A percentile compares a stretch with the other conserved stretches of the same genome.
Evolutionary conservation across 108 stramenopile species (phyloP).

Genomic region (Nitzschia sp.): DNA sequence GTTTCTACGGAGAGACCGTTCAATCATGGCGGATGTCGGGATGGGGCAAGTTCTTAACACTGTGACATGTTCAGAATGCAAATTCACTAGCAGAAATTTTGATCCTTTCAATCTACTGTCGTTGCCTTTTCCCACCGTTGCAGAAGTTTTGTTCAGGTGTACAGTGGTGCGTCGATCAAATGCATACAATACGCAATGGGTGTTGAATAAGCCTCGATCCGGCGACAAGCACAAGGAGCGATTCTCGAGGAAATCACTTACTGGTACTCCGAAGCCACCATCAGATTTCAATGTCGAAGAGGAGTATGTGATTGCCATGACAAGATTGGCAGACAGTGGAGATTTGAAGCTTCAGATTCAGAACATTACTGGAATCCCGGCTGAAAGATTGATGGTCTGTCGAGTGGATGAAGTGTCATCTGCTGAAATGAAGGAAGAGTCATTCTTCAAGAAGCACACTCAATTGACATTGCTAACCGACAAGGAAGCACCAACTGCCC

Average conservation of each 20-base stretch:
- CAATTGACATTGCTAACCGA: constrained; percentile 65
- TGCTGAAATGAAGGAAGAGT: constrained; percentile 39
- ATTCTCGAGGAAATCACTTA: constrained; percentile 21
- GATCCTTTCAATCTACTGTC: constrained; percentile 93
- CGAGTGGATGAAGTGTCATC: constrained; percentile 53
- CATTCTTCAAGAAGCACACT: constrained; percentile 37
- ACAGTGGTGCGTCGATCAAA: constrained; percentile 76
- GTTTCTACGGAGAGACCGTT: constrained; percentile 75
- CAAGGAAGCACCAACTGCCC: constrained; percentile 81
- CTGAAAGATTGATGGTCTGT: constrained; percentile 51
- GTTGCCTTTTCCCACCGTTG: constrained; percentile 87
- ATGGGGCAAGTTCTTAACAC: constrained; percentile 85
- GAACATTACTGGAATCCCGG: constrained; percentile 71
- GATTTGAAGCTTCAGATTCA: constrained; percentile 80
- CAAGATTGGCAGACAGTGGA: constrained; percentile 76
- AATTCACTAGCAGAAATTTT: constrained; percentile 81
- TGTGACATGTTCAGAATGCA: constrained; percentile 82
- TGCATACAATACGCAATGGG: constrained; percentile 62
- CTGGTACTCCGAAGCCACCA: constrained; percentile 44
- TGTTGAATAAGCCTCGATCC: constrained; percentile 47
- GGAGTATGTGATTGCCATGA: constrained; percentile 76
- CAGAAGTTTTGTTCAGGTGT: constrained; percentile 81
- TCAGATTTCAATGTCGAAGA: constrained; percentile 68
- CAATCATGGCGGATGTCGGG: constrained; percentile 77
- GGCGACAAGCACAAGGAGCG: constrained; percentile 26